Evolutionary conservation across 495 filamentous ascomycete species (phyloP), one percentile per base, ranked within the genome.

Genomic region (Trichoderma erinaceum): DNA sequence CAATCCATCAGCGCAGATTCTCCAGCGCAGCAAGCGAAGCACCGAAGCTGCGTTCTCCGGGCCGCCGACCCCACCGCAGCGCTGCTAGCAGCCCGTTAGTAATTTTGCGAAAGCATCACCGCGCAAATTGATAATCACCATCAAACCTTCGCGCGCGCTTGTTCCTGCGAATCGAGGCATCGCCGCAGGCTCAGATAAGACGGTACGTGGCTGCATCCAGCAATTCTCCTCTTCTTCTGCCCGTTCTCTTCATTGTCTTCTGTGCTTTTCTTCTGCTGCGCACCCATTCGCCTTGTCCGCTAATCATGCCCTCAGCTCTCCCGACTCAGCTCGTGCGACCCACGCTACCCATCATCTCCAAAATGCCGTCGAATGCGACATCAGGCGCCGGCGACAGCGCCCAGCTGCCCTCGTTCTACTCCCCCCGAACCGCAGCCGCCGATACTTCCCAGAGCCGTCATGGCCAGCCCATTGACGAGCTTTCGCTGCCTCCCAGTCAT

Each of bases 321-420:
- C 23, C 27, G 25, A 61, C 56, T 32, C 25, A 29, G 25, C 12
- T 25, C 56, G 56, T 61, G 56, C 56, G 56, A 13, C 56, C 56
- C 44, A n/a, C 44, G 44, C 44, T 12, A 11, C 13, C 44, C 56
- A 32, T 29, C n/a, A 15, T 4, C 35, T 43, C 21, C 64, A 25
- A 21, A 43, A 65, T 65, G 41, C 27, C 44, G 65, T 66, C 65
- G 41, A 44, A 43, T 61, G 56, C 56, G 23, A 29, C 6, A 29
- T 32, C 25, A 13, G 56, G 7, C 10, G 56, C 56, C 27, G 56
- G 56, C n/a, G 65, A 32, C 43, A 50, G 25, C 65, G 65, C 41
- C 21, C 41, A 76, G 67, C 73, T 82, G 52, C 80, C 80, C 8
- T 76, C 80, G 3, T 82, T 82, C 67, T 82, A 82, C 73, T 82